Percentiles rank a stretch among this genome's conserved stretches.
phyloP scores from a whole-genome alignment of 1,284 basidiomycete genomes.

The Kalmanozyma brasiliensis region DNA sequence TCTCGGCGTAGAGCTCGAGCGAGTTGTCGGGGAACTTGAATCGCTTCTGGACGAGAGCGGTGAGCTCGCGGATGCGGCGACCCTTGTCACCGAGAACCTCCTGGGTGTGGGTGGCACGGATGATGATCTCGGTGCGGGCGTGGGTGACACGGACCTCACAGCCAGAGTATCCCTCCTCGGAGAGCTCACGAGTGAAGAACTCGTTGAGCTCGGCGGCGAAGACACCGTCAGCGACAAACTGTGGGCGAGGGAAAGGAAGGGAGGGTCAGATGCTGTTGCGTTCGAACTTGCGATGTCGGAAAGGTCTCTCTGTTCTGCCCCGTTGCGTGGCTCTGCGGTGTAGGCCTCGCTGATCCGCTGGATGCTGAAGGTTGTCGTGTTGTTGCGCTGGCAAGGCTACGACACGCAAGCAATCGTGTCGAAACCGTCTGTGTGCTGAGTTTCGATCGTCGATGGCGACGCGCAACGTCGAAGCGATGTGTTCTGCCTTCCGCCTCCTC shows the following conservation, averaged over 20 bases:
- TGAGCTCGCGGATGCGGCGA: slow-evolving; percentile 98
- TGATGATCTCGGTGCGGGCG: slow-evolving; percentile 99
- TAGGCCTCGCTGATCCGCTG: no score
- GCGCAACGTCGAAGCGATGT: no score
- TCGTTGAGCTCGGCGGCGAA: slow-evolving; percentile 98
- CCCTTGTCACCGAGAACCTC: slow-evolving; percentile 99
- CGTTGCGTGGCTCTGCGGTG: background rate
- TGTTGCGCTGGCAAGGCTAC: no score
- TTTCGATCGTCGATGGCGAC: no score
- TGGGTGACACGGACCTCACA: slow-evolving; percentile 99
- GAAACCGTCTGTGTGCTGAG: no score
- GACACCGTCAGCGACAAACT: slow-evolving; percentile 98
- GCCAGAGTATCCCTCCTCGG: slow-evolving; percentile 99
- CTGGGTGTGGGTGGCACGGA: slow-evolving; percentile 99
- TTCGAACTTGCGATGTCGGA: background rate
- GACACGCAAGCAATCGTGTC: no score
- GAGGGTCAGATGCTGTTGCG: slow-evolving; percentile 16
- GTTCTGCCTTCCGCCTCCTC: no score
- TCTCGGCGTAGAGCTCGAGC: slow-evolving; percentile 99
- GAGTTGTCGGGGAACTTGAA: slow-evolving; percentile 99
- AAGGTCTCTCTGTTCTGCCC: slow-evolving; percentile 10
- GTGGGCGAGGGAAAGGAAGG: background rate
- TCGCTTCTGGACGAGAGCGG: slow-evolving; percentile 96
- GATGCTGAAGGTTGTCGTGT: background rate
- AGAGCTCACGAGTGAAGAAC: slow-evolving; percentile 97